Evolutionary conservation across 352 stramenopile species (phyloP), one percentile per base, ranked within the genome.

Genomic region (Phytophthora sojae): DNA sequence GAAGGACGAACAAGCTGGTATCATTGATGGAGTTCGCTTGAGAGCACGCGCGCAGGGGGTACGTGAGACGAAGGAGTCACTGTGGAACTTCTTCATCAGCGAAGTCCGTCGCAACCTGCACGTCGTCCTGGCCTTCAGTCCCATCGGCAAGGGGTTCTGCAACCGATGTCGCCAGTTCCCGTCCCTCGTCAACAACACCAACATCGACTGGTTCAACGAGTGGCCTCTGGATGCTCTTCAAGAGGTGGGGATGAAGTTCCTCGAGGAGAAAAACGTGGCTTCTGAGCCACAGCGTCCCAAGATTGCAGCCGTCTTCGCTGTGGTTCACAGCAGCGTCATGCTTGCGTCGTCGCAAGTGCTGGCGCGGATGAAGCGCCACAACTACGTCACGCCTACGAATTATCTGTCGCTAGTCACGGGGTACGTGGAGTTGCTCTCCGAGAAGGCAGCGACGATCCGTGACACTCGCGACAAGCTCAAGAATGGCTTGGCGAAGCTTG

Each of bases 361-460:
- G 2, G 82, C 81, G 2, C 88, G 92, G 30, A 95, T 98, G 77
- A 98, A 97, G 72, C 86, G 95, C 3, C 89, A 97, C 77, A 98
- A 98, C 67, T 98, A 98, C 59, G 93, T 98, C 32, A 98, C 95
- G 0, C 95, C 95, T 17, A 98, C 95, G 1, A 97, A 98, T 61
- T 98, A 96, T 61, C 61, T 98, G 37, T 95, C 96, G 14, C 88
- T 98, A 0, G 92, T 98, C 6, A 98, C 94, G 23, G 93, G 91
- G 11, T 98, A 98, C 55, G 86, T 96, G 6, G 86, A 96, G 37
- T 66, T 95, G 53, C 71, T 95, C 5, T 86, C 79, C 0, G 88
- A 95, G 60, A 95, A 95, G 50, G 89, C 85, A 7, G 78, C 82
- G 2, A 74, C 85, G 30, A 94, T 96, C 44, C 68, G 82, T 0